phyloP scores from a whole-genome alignment of 352 stramenopile genomes.

The Aphanomyces astaci region DNA sequence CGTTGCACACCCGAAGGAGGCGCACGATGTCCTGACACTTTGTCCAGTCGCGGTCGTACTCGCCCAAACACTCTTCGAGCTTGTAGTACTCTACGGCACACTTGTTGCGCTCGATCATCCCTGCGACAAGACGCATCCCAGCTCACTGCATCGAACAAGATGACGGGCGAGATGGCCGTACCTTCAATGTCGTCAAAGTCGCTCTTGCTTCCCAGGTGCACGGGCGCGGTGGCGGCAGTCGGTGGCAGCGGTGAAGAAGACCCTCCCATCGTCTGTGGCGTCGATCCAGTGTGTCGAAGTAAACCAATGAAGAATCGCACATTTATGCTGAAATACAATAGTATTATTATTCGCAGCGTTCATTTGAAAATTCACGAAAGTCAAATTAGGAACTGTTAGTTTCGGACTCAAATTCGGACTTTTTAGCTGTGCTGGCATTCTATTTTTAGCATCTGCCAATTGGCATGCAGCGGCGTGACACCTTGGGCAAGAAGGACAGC shows the following conservation, averaged over 20 bases:
- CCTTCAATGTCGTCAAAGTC: slow-evolving; percentile 67
- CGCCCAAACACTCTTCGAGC: slow-evolving; percentile 74
- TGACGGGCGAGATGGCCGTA: not conserved
- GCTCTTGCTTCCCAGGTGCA: slow-evolving; percentile 77
- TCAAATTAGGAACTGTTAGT: not conserved
- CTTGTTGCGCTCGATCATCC: slow-evolving; percentile 79
- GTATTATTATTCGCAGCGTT: no score
- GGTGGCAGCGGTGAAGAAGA: not conserved
- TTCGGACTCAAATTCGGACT: not conserved
- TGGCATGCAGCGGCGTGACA: not conserved
- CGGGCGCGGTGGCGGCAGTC: not conserved
- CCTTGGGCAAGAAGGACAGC: not conserved
- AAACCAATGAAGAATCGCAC: not conserved
- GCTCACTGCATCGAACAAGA: not conserved
- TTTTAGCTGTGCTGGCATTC: no score
- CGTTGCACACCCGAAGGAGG: slow-evolving; percentile 70
- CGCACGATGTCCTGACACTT: slow-evolving; percentile 80
- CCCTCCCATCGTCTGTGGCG: not conserved
- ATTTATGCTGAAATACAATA: no score
- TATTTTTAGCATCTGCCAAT: not conserved
- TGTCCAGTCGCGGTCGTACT: slow-evolving; percentile 78
- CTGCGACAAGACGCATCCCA: no score
- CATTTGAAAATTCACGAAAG: no score
- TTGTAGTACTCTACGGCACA: slow-evolving; percentile 81
- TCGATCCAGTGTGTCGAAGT: not conserved